Base-by-base conservation (phyloP, 306 rosid species). In the Morella rubra region DNA sequence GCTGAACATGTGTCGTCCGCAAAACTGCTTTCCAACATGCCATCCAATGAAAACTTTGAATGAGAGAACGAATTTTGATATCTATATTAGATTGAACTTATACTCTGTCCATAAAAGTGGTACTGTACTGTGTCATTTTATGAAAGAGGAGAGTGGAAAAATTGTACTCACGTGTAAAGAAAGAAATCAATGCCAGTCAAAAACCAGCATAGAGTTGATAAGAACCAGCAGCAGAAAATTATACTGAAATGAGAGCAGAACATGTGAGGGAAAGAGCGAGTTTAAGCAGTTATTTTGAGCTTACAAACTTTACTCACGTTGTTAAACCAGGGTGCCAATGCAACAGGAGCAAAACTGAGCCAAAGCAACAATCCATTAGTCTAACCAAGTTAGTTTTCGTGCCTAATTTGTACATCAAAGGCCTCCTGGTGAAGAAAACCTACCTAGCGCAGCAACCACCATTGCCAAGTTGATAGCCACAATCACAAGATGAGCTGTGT, bases 291-390 rank as follows among this genome's bases (percentile, higher is more conserved):
- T 32, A 32, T 32, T 2, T 32, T 32, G 37, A 32, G 0, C 8
- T 50, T 19, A 32, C 2, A 16, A 44, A 42, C 18, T 1, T 27
- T 19, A 41, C 93, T 88, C 80, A 91, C 97, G 77, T 82, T 45
- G 88, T 77, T 58, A 89, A 87, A 73, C 92, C 93, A 7, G 94
- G 92, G 47, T 92, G 88, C 94, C 94, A 91, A 76, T 88, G 84
- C 76, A 86, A 62, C 58, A 85, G 79, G 76, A 85, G 77, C 60
- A 86, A 67, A 77, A 85, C 94, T 89, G 88, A 82, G 40, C 64
- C 84, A 87, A 83, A 83, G 62, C 66, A 82, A 18, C 67, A 83
- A 77, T 65, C 62, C 72, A 69, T 83, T 59, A 80, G 66, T 79
- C 79, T 80, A 67, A 67, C 61, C 61, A 54, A 27, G 49, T 71